Evolutionary conservation across 108 stramenopile species (phyloP).

Genomic region (Bacterosira constricta): DNA sequence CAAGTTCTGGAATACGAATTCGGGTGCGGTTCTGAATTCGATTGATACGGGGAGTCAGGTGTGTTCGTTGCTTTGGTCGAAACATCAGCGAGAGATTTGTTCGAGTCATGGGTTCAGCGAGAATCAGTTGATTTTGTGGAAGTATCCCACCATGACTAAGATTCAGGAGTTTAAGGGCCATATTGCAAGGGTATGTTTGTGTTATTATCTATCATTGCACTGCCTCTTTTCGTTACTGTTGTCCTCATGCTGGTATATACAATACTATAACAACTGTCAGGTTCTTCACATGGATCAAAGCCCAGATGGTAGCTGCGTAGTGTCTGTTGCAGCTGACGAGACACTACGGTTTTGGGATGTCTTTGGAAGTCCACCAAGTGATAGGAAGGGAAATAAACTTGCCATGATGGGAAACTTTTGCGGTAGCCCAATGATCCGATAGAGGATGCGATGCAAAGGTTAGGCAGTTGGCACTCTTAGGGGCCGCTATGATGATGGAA

Average conservation of each 20-base stretch:
- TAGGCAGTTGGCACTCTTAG: too few relatives aligned
- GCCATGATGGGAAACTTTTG: slow-evolving; percentile 51
- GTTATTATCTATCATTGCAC: background rate
- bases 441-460: too few relatives aligned
- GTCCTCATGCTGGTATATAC: background rate
- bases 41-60: slow-evolving; percentile 99
- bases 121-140: slow-evolving; percentile 96
- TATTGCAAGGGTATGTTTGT: slow-evolving; percentile 77
- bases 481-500: too few relatives aligned
- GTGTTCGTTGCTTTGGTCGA: slow-evolving; percentile 95
- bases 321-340: slow-evolving; percentile 98
- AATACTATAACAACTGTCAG: slow-evolving; percentile 4
- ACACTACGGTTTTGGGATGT: slow-evolving; percentile 99
- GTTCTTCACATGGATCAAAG: slow-evolving; percentile 93
- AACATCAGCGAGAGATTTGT: slow-evolving; percentile 94
- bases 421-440: slow-evolving; percentile 40
- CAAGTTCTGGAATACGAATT: slow-evolving; percentile 99
- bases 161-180: slow-evolving; percentile 96
- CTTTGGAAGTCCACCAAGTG: slow-evolving; percentile 81
- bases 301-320: slow-evolving; percentile 94
- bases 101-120: slow-evolving; percentile 97
- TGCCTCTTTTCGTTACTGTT: background rate
- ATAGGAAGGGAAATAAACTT: slow-evolving; percentile 44
- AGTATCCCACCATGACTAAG: slow-evolving; percentile 96
- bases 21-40: slow-evolving; percentile 92